phyloP scores from a whole-genome alignment of 495 filamentous ascomycete species.

The Pyrenula aspistea region DNA sequence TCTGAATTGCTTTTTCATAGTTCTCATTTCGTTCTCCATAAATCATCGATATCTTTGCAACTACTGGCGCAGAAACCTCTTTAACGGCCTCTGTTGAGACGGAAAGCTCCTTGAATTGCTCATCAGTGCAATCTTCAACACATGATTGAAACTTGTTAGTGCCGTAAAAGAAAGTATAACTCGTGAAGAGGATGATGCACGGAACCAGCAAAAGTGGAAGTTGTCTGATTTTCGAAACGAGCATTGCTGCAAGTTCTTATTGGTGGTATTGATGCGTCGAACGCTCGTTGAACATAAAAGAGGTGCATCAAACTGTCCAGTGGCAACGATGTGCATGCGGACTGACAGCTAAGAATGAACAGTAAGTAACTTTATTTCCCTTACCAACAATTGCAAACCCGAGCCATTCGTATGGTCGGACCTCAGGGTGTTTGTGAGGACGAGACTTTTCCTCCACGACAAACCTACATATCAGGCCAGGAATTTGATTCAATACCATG shows the following conservation, averaged over 20 bases:
- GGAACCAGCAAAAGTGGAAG: not conserved
- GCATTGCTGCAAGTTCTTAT: not conserved
- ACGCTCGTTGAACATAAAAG: not conserved
- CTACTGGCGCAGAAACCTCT: not conserved
- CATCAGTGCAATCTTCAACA: not conserved
- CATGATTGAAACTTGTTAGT: not conserved
- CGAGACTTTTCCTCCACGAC: not conserved
- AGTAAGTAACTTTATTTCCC: not conserved
- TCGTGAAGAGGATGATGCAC: not conserved
- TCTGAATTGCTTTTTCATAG: slow-evolving; percentile 28
- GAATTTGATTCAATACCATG: not conserved
- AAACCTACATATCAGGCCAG: not conserved
- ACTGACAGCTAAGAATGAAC: not conserved
- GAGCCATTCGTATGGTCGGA: not conserved
- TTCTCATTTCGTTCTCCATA: slow-evolving; percentile 16
- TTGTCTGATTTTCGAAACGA: not conserved
- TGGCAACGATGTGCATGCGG: not conserved
- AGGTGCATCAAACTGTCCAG: not conserved
- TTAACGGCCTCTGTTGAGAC: not conserved
- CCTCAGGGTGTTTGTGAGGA: not conserved
- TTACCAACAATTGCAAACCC: not conserved
- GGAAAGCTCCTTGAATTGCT: not conserved
- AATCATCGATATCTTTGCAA: slow-evolving; percentile 21
- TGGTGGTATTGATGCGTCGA: not conserved
- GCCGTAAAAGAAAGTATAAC: not conserved